Conservation (phyloP, 495 filamentous ascomycete genomes). For the Talaromyces borbonicus region DNA sequence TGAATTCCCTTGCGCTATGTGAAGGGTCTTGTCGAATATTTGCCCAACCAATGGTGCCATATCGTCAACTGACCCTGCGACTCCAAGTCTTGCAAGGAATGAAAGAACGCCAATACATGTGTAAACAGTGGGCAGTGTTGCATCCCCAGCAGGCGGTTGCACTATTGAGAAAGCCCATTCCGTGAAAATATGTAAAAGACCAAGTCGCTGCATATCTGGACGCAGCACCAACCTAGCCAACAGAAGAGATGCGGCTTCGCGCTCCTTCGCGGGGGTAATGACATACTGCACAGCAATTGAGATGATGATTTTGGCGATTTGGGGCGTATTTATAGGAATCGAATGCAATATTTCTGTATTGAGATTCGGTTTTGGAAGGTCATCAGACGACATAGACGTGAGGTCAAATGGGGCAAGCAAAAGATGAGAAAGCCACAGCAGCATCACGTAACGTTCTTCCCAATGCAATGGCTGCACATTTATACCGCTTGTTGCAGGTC, state of each 20-base stretch:
- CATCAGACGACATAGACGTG: constrained; percentile 63
- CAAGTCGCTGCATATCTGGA: constrained; percentile 74
- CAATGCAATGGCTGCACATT: constrained; percentile 44
- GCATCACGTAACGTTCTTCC: constrained; percentile 80
- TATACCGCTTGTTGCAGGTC: constrained; percentile 5
- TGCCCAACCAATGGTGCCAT: constrained; percentile 38
- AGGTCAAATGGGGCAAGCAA: constrained; percentile 91
- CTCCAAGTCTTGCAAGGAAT: constrained; percentile 64
- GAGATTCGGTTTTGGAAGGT: constrained; percentile 24
- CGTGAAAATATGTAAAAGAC: constrained; percentile 54
- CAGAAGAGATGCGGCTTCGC: constrained; percentile 73
- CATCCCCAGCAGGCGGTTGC: constrained; percentile 21
- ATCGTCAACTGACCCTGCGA: constrained; percentile 42
- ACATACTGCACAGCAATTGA: constrained; percentile 63
- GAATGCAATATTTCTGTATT: constrained; percentile 14
- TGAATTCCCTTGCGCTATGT: constrained; percentile 25
- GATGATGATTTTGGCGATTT: constrained; percentile 60
- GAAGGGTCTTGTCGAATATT: constrained; percentile 43
- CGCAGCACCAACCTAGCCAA: constrained; percentile 73
- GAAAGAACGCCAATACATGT: constrained; percentile 62
- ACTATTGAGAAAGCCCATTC: constrained; percentile 57
- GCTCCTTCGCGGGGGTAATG: constrained; percentile 68
- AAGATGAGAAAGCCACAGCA: constrained; percentile 90
- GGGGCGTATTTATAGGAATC: constrained; percentile 43
- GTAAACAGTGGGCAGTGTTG: constrained; percentile 38